Evolutionary conservation across 1,139 yeast species (phyloP).

Genomic region (Geotrichum restrictum): DNA sequence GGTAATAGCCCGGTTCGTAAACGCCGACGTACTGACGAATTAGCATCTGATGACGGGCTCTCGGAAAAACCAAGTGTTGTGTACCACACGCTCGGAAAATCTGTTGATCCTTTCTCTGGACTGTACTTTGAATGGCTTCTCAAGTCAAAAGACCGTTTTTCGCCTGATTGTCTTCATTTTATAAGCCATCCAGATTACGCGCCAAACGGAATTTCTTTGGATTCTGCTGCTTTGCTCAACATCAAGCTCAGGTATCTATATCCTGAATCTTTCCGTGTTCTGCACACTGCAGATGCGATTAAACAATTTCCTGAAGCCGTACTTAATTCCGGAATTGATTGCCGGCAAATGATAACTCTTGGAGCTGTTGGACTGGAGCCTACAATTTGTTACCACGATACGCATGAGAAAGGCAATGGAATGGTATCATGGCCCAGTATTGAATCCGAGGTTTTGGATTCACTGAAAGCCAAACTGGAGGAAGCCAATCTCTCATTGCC

Average conservation of each 20-base stretch:
- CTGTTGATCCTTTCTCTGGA: slow-evolving; percentile 49
- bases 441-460: slow-evolving; percentile 7
- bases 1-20: slow-evolving; percentile 14
- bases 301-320: slow-evolving; percentile 22
- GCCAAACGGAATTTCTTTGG: slow-evolving; percentile 58
- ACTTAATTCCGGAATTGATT: slow-evolving; percentile 11
- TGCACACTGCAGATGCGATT: slow-evolving; percentile 36
- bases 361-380: slow-evolving; percentile 28
- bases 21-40: slow-evolving; percentile 10
- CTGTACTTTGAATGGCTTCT: slow-evolving; percentile 43
- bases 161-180: slow-evolving; percentile 53
- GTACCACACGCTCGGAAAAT: slow-evolving; percentile 72
- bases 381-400: slow-evolving; percentile 19
- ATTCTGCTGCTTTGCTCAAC: slow-evolving; percentile 51
- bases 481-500: slow-evolving; percentile 9
- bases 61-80: slow-evolving; percentile 38
- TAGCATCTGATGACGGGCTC: slow-evolving; percentile 12
- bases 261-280: slow-evolving; percentile 51
- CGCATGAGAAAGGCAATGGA: slow-evolving; percentile 19
- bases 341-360: slow-evolving; percentile 22
- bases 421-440: slow-evolving; percentile 20
- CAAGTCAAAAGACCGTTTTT: slow-evolving; percentile 43
- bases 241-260: slow-evolving; percentile 57
- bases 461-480: slow-evolving; percentile 7
- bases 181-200: slow-evolving; percentile 66